Conservation (phyloP, 139 green algal genomes). For the Picochlorum costavermella region DNA sequence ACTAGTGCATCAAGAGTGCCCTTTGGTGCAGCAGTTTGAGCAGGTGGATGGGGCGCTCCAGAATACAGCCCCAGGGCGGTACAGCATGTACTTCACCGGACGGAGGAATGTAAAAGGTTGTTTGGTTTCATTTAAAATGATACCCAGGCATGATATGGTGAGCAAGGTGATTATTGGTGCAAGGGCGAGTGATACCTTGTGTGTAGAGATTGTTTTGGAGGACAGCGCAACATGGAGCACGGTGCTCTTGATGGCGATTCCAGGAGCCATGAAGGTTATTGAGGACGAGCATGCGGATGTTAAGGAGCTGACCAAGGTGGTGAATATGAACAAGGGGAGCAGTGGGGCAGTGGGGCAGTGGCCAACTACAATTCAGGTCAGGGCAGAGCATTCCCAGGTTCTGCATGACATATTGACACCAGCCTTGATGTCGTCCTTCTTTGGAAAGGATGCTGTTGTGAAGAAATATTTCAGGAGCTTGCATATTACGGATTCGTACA, state of each 20-base stretch:
- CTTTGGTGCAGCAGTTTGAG: slow-evolving; percentile 23
- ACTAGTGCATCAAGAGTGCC: slow-evolving; percentile 1
- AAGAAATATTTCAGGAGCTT: slow-evolving; percentile 6
- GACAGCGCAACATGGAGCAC: slow-evolving; percentile 24
- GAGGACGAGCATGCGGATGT: slow-evolving; percentile 12
- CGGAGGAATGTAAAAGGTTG: slow-evolving; percentile 21
- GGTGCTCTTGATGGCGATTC: slow-evolving; percentile 26
- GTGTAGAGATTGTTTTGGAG: slow-evolving; percentile 37
- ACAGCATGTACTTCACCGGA: slow-evolving; percentile 22
- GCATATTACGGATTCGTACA: slow-evolving; percentile 31
- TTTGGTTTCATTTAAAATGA: slow-evolving; percentile 15
- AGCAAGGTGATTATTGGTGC: not conserved
- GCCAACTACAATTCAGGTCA: not conserved
- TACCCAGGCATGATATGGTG: slow-evolving; percentile 23
- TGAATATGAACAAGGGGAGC: slow-evolving; percentile 8
- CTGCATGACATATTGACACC: slow-evolving; percentile 2
- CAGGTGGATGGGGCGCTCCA: slow-evolving; percentile 11
- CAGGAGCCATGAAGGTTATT: slow-evolving; percentile 11
- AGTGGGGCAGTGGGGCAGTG: not conserved
- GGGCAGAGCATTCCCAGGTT: not conserved
- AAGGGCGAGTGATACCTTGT: slow-evolving; percentile 14
- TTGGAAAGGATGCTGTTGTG: slow-evolving; percentile 14
- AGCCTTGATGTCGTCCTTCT: slow-evolving; percentile 11
- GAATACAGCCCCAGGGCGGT: slow-evolving; percentile 7
- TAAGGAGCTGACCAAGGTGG: slow-evolving; percentile 1